Conservation (phyloP, 805 yeast genomes). For the Cyberlindnera americana region DNA sequence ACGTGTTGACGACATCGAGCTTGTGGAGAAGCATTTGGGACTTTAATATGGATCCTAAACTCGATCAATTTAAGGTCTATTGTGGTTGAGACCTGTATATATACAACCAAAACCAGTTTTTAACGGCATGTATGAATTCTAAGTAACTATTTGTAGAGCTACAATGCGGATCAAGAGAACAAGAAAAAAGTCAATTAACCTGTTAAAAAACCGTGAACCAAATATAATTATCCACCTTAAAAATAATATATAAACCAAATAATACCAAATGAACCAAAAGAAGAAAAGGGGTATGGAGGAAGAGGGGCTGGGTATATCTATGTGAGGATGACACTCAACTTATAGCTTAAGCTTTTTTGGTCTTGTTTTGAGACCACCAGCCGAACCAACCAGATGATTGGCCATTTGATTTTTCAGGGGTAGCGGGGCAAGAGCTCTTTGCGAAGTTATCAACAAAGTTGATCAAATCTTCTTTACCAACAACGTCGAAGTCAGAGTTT, state of each 20-base stretch:
- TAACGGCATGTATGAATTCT: conserved; percentile 5
- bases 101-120: conserved; percentile 1
- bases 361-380: conserved; percentile 15
- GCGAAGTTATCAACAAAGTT: conserved; percentile 7
- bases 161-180: too few species aligned
- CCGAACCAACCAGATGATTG: conserved; percentile 13
- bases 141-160: conserved; percentile 1
- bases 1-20: conserved; percentile 20
- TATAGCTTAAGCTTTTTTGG: conserved; percentile 11
- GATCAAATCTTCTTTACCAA: conserved; percentile 33
- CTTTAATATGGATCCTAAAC: too few species aligned
- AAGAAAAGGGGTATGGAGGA: too few species aligned
- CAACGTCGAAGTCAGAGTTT: conserved; percentile 42
- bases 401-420: background rate
- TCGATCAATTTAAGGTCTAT: too few species aligned
- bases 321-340: too few species aligned
- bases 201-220: background rate
- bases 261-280: background rate
- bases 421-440: background rate
- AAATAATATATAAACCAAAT: background rate
- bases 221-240: background rate
- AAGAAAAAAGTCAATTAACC: background rate
- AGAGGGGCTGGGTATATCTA: background rate
- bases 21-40: conserved; percentile 23
- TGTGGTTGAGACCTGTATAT: background rate